Conservation (phyloP, 495 filamentous ascomycete genomes). For the Tuber calosporum region DNA sequence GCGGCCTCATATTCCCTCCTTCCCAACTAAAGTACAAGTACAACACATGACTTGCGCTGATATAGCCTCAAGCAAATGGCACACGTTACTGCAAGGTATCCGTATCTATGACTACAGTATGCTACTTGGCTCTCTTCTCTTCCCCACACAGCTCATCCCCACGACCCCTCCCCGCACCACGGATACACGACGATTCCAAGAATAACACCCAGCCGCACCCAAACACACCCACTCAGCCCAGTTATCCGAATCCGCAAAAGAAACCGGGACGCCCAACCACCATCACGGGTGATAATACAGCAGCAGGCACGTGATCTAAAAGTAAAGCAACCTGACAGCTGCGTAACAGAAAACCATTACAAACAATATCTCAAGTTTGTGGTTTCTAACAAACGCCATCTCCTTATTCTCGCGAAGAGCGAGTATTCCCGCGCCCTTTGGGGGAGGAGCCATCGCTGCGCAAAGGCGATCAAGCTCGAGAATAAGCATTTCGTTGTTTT, state of each 20-base stretch:
- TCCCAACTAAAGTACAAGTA: background rate
- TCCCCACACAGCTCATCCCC: background rate
- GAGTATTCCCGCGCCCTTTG: background rate
- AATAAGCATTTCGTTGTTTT: slow-evolving; percentile 26
- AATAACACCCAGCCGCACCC: background rate
- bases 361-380: background rate
- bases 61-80: background rate
- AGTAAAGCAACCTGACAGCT: background rate
- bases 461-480: slow-evolving; percentile 35
- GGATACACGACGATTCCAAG: background rate
- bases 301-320: background rate
- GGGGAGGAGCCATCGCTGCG: background rate
- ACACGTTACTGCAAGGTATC: background rate
- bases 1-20: no score
- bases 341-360: background rate
- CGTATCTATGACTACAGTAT: background rate
- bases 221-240: background rate
- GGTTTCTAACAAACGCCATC: background rate
- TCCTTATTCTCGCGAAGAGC: background rate
- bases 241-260: background rate
- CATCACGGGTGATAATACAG: background rate
- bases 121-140: background rate
- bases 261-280: background rate
- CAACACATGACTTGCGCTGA: background rate
- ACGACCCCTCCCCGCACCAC: background rate